A percentile compares a stretch with the other conserved stretches of the same genome.
These are phyloP conservation scores for Verbascum thapsus DNA, from an alignment of 257 asterid genomes.

Conservation along the genomic window DNA sequence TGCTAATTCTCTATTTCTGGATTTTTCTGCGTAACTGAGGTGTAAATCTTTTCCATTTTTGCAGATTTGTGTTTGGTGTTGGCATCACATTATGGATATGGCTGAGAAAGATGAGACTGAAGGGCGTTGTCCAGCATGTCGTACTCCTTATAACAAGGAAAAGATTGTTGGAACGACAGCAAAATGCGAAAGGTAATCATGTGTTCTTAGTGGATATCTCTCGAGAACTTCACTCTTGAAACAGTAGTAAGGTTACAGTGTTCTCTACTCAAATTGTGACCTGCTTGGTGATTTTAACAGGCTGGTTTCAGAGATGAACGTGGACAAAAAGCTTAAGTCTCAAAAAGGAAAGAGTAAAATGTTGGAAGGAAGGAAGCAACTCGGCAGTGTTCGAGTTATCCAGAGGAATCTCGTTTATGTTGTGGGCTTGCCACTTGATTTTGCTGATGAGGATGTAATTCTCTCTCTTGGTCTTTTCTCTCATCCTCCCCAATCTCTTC, in stretches of 20 bases:
- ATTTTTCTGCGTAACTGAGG: conserved; percentile 16
- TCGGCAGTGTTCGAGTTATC: conserved; percentile 83
- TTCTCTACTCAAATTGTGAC: conserved; percentile 23
- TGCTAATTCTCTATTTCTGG: conserved; percentile 10
- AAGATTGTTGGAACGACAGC: conserved; percentile 85
- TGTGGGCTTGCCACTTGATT: conserved; percentile 87
- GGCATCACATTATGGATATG: conserved; percentile 98
- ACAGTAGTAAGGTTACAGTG: conserved; percentile 17
- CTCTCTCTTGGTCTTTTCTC: conserved; percentile 10
- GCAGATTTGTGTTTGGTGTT: conserved; percentile 98
- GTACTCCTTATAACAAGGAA: conserved; percentile 93
- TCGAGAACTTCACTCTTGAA: conserved; percentile 5
- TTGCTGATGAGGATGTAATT: conserved; percentile 89
- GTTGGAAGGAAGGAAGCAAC: conserved; percentile 87
- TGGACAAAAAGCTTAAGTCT: conserved; percentile 65
- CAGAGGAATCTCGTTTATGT: conserved; percentile 95
- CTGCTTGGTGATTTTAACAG: conserved; percentile 39
- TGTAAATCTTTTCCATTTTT: conserved; percentile 22
- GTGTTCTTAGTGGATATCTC: conserved; percentile 17
- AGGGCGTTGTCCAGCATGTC: conserved; percentile 99
- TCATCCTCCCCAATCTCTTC: conserved; percentile 2
- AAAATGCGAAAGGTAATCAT: conserved; percentile 66
- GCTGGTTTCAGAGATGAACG: conserved; percentile 70
- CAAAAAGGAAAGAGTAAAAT: conserved; percentile 78
- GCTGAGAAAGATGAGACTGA: conserved; percentile 95